A percentile compares a stretch with the other conserved stretches of the same genome.
Conservation (phyloP, 139 green algal species). For the Tetratostichococcus sp. region DNA sequence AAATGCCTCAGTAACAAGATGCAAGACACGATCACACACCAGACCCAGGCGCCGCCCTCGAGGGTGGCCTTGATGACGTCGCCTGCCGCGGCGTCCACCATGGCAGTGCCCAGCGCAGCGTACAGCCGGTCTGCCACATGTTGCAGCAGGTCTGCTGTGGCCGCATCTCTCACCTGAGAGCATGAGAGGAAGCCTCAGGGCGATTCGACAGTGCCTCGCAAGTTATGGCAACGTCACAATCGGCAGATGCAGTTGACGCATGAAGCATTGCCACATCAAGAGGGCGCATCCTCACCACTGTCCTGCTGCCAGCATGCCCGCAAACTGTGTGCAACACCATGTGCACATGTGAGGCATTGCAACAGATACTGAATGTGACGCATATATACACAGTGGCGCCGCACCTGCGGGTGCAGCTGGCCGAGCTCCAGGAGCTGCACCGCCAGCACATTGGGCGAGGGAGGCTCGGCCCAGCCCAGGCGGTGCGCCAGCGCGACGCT, state of each 20-base stretch:
- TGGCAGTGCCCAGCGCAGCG: neutral
- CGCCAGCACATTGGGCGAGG: slow-evolving; percentile 35
- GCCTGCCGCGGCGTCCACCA: slow-evolving; percentile 20
- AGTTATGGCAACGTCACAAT: too few relatives aligned
- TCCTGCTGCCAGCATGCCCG: too few relatives aligned
- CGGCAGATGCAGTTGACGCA: too few relatives aligned
- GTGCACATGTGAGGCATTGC: too few relatives aligned
- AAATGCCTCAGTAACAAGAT: too few relatives aligned
- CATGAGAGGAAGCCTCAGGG: too few relatives aligned
- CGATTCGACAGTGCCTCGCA: too few relatives aligned
- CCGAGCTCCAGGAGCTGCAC: slow-evolving; percentile 63
- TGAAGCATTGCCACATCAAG: too few relatives aligned
- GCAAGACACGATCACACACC: neutral
- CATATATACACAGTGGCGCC: too few relatives aligned
- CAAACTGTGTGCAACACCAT: too few relatives aligned
- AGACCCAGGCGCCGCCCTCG: slow-evolving; percentile 23
- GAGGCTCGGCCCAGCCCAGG: slow-evolving; percentile 50
- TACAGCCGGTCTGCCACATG: neutral
- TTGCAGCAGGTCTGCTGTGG: neutral
- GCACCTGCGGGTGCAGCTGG: slow-evolving; percentile 32
- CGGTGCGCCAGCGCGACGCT: slow-evolving; percentile 6
- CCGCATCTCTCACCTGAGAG: slow-evolving; percentile 17
- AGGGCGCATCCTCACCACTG: too few relatives aligned
- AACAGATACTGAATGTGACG: too few relatives aligned
- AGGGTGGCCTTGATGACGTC: slow-evolving; percentile 22